Evolutionary conservation across 106 monocot genomes (phyloP), one percentile per base, ranked within the genome.

Genomic region (Apostasia shenzhenica): DNA sequence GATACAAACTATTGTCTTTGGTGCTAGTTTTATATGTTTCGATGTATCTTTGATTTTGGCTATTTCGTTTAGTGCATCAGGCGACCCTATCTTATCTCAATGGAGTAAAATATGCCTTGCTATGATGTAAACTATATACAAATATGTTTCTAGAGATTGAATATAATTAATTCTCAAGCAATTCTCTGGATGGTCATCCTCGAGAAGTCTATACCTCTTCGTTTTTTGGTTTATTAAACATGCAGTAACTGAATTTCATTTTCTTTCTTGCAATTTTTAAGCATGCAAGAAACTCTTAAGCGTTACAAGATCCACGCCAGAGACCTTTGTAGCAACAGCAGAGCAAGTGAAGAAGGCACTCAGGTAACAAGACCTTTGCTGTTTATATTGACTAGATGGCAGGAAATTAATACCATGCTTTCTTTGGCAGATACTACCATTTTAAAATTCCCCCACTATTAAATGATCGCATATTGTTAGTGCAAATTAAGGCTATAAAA

Each of bases 251-350:
- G 26, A 26, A 26, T n/a, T n/a, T 56, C 3, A 12, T 60, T 7
- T 62, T 41, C 41, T 64, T 64, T 8, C 54, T 45, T 70, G 8
- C n/a, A 8, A 39, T 39, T 9, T 41, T 55, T 63, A 55, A 84
- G 84, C 48, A 55, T 77, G 69, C 72, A 69, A 58, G 70, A 74
- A 69, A 77, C 84, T 42, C 77, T 84, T 37, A 73, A 84, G 13
- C 76, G 80, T 38, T 84, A 84, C 68, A 72, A 42, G 59, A 58
- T 10, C 12, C 70, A 74, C 40, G 26, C 48, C 26, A 77, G 67
- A 43, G 80, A 77, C 48, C 37, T 6, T 9, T 46, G 43, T 52
- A 48, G n/a, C 5, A 66, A 37, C 49, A 2, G 9, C 66, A 49
- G 49, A 49, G 6, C 47, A 26, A 66, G 48, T 49, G 50, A 50